Evolutionary conservation across 2,329 filamentous ascomycete species (phyloP), one percentile per base, ranked within the genome.

Genomic region (Diplocarpon mali): DNA sequence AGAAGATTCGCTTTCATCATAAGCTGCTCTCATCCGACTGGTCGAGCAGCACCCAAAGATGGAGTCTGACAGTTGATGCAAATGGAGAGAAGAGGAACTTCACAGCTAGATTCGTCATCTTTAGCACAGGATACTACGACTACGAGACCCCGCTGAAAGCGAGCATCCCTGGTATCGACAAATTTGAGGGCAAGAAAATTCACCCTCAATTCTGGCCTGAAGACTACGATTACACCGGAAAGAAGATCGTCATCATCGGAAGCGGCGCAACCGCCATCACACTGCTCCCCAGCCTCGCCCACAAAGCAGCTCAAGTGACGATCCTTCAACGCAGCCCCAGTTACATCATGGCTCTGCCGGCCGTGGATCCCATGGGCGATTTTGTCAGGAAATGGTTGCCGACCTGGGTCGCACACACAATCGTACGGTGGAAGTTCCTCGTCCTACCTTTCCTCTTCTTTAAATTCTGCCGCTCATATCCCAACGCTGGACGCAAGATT

Each of bases 311-410:
- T 5, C 72, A 75, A 12, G 78, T 88, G 24, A 90, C 84, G 1
- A 86, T 90, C 76, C 71, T 93, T 2, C 86, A 93, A 64, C 77
- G 87, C 45, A 86, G 79, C 37, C 87, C 87, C 0, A 74, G 72
- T 0, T 89, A 85, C 56, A 71, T 89, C 44, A 53, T 83, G 36
- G 66, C 73, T 12, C 30, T 51, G 2, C 56, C n/a, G 54, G 77
- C 1, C 16, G 46, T 52, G 7, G 52, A 56, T 29, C 48, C 50
- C 2, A 40, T 35, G 9, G 44, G 44, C 12, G 42, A 47, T n/a
- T 49, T 48, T 10, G 35, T 57, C 9, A 30, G 47, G 3, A 51
- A 34, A 32, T 47, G 48, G 15, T 56, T 80, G n/a, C 74, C 75
- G 1, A 41, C 60, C 7, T 65, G 66, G 53, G 60, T 76, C 46